These are phyloP conservation scores for Colletotrichum sp. DNA, from an alignment of 2,329 filamentous ascomycete species.

Conservation along the genomic window DNA sequence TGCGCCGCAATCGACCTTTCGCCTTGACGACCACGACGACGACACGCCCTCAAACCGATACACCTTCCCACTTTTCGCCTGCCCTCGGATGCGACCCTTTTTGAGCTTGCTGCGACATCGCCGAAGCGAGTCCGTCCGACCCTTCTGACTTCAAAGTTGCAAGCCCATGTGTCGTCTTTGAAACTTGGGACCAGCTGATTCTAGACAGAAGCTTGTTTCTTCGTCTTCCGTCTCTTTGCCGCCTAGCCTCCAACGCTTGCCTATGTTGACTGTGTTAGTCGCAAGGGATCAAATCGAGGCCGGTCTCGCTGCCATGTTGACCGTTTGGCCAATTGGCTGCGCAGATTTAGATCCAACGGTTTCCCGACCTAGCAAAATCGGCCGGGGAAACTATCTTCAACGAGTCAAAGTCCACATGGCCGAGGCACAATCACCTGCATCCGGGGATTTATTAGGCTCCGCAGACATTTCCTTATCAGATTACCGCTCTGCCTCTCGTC, in stretches of 20 bases:
- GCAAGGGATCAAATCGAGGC: not conserved
- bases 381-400: not conserved
- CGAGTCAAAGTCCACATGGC: not conserved
- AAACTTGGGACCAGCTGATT: slow-evolving; percentile 4
- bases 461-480: not conserved
- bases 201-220: slow-evolving; percentile 7
- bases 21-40: not conserved
- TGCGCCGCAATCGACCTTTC: not conserved
- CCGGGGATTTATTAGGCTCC: not conserved
- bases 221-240: not conserved
- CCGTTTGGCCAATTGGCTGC: not conserved
- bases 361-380: not conserved
- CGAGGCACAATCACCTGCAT: not conserved
- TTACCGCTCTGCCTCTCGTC: not conserved
- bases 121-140: not conserved
- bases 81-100: not conserved
- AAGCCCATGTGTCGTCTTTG: not conserved
- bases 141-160: not conserved
- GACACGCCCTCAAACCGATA: not conserved
- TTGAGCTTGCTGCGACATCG: not conserved
- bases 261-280: not conserved
- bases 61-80: not conserved
- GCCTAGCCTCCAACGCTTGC: not conserved
- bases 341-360: not conserved
- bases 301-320: not conserved